Evolutionary conservation across 805 yeast genomes (phyloP).

Genomic region (Teunomyces barrocoloradensis): DNA sequence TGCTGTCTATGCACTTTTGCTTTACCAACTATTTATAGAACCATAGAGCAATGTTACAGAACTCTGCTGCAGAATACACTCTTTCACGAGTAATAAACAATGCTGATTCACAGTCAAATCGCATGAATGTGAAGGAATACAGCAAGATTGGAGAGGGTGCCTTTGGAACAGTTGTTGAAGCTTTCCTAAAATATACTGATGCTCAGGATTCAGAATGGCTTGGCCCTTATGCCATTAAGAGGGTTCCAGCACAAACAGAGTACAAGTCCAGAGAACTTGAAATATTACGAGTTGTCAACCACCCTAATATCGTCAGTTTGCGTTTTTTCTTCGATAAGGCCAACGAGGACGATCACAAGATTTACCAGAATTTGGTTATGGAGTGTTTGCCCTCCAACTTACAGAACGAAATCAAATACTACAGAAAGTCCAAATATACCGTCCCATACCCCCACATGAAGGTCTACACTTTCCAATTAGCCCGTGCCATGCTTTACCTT

Average conservation of each 20-base stretch:
- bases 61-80: slow-evolving; percentile 29
- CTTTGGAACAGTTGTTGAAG: slow-evolving; percentile 81
- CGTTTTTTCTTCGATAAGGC: slow-evolving; percentile 70
- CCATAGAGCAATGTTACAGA: slow-evolving; percentile 2
- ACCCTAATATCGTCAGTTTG: slow-evolving; percentile 73
- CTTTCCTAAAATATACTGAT: slow-evolving; percentile 44
- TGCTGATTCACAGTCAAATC: slow-evolving; percentile 47
- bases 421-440: slow-evolving; percentile 56
- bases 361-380: slow-evolving; percentile 82
- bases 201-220: slow-evolving; percentile 43
- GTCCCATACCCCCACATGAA: slow-evolving; percentile 73
- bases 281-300: slow-evolving; percentile 68
- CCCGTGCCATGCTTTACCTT: slow-evolving; percentile 78
- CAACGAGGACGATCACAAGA: slow-evolving; percentile 49
- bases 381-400: slow-evolving; percentile 82
- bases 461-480: slow-evolving; percentile 74
- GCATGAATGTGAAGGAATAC: slow-evolving; percentile 70
- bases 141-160: slow-evolving; percentile 84
- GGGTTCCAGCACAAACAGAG: slow-evolving; percentile 86
- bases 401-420: slow-evolving; percentile 71
- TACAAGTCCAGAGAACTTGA: slow-evolving; percentile 81
- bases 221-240: slow-evolving; percentile 82
- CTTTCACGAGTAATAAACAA: slow-evolving; percentile 55
- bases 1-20: background rate
- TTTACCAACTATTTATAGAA: background rate